Percentiles rank a stretch among this genome's conserved stretches.
Evolutionary conservation across 345 rosid genomes (phyloP).

Genomic region (Kandelia obovata): DNA sequence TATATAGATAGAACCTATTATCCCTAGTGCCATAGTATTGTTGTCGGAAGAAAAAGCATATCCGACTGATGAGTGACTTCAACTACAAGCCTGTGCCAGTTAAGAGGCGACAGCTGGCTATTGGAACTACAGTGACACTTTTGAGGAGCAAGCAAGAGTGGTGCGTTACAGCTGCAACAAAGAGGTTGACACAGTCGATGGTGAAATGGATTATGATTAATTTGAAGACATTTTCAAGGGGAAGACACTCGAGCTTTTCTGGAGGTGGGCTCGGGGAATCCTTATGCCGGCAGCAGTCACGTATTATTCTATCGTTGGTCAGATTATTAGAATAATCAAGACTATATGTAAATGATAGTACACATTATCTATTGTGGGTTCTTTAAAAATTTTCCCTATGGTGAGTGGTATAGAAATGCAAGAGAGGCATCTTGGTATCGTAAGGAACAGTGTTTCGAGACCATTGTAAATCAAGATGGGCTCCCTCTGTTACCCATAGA

Average conservation of each 20-base stretch:
- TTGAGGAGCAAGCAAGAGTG: background rate
- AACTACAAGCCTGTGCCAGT: background rate
- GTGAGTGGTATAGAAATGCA: background rate
- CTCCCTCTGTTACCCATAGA: background rate
- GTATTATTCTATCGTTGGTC: background rate
- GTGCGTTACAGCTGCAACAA: conserved; percentile 36
- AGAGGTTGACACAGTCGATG: conserved; percentile 14
- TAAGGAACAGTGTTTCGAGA: background rate
- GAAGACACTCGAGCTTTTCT: background rate
- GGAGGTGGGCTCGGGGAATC: background rate
- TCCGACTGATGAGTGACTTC: conserved; percentile 12
- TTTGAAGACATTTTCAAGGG: conserved; percentile 19
- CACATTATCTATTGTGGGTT: background rate
- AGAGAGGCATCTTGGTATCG: conserved; percentile 1
- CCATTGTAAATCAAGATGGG: background rate
- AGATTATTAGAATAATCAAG: conserved; percentile 5
- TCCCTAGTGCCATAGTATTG: background rate
- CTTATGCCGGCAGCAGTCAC: conserved; percentile 3
- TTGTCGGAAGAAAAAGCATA: background rate
- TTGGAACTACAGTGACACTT: background rate
- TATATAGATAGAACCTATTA: background rate
- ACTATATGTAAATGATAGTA: conserved; percentile 4
- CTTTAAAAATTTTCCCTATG: background rate
- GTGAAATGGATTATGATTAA: background rate
- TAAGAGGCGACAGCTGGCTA: conserved; percentile 11